A percentile compares a stretch with the other conserved stretches of the same genome.
These are phyloP conservation scores for Rhizopus delemar DNA, from an alignment of 371 early-diverging fungal species.

Conservation along the genomic window DNA sequence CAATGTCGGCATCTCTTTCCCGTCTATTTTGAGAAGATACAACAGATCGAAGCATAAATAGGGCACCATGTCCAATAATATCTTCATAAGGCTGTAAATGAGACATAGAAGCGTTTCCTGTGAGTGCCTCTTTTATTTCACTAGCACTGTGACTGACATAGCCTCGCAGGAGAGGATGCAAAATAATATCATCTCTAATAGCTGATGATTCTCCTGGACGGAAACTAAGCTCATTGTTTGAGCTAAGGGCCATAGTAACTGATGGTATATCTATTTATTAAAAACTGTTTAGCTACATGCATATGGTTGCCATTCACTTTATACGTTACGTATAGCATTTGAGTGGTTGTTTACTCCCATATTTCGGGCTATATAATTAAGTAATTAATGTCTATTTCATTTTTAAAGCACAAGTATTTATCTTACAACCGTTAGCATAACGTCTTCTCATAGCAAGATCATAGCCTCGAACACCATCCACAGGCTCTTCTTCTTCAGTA, in stretches of 20 bases:
- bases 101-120: slow-evolving; percentile 12
- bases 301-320: background rate
- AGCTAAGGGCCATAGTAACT: background rate
- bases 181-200: slow-evolving; percentile 25
- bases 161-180: slow-evolving; percentile 23
- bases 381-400: background rate
- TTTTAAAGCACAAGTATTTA: background rate
- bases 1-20: slow-evolving; percentile 1
- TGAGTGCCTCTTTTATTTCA: background rate
- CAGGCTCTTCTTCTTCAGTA: background rate
- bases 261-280: background rate
- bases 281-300: background rate
- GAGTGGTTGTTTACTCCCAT: background rate
- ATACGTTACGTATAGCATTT: background rate
- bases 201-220: slow-evolving; percentile 6
- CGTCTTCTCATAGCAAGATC: slow-evolving; percentile 1
- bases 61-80: slow-evolving; percentile 65
- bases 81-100: slow-evolving; percentile 63
- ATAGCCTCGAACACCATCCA: background rate
- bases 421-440: background rate
- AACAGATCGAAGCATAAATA: slow-evolving; percentile 63
- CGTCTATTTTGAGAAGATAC: slow-evolving; percentile 2
- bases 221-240: background rate
- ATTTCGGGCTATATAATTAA: background rate
- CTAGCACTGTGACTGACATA: slow-evolving; percentile 20